A percentile compares a stretch with the other conserved stretches of the same genome.
Evolutionary conservation across 2,329 filamentous ascomycete species (phyloP).

Genomic region (Arthrobotrys megalospora): DNA sequence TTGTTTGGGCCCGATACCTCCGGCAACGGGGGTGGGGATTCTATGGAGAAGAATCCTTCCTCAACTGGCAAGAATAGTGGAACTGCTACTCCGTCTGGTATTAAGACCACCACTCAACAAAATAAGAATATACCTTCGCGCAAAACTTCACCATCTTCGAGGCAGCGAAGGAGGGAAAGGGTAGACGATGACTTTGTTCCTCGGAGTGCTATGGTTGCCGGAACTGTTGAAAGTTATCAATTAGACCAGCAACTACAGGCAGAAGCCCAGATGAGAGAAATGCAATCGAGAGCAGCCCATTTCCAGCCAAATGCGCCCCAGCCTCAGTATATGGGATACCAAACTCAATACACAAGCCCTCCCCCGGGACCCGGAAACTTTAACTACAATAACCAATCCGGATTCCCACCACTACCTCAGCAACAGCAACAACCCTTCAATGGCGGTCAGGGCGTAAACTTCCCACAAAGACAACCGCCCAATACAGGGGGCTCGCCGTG

Average conservation of each 20-base stretch:
- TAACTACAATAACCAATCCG: conserved; percentile 48
- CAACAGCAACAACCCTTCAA: conserved; percentile 38
- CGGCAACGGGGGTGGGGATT: conserved; percentile 33
- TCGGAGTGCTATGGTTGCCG: conserved; percentile 58
- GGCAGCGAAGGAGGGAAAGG: conserved; percentile 42
- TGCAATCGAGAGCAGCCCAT: conserved; percentile 37
- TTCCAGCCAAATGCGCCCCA: conserved; percentile 43
- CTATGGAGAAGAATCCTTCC: conserved; percentile 53
- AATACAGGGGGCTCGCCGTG: conserved; percentile 31
- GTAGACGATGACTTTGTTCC: conserved; percentile 60
- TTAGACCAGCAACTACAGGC: conserved; percentile 55
- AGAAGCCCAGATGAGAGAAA: conserved; percentile 50
- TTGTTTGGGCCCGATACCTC: conserved; percentile 62
- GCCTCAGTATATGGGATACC: conserved; percentile 49
- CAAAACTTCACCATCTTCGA: conserved; percentile 56
- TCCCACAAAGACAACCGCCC: conserved; percentile 31
- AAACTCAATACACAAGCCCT: conserved; percentile 36
- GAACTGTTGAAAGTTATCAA: conserved; percentile 59
- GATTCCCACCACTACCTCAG: conserved; percentile 43
- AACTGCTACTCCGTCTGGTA: conserved; percentile 44
- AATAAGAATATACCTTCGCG: conserved; percentile 57
- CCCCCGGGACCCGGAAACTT: conserved; percentile 40
- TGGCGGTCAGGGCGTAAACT: conserved; percentile 36
- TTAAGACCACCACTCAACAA: conserved; percentile 31
- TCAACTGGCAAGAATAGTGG: conserved; percentile 59